These are phyloP conservation scores for Pythium aquatile DNA, from an alignment of 352 stramenopile species.

Conservation along the genomic window DNA sequence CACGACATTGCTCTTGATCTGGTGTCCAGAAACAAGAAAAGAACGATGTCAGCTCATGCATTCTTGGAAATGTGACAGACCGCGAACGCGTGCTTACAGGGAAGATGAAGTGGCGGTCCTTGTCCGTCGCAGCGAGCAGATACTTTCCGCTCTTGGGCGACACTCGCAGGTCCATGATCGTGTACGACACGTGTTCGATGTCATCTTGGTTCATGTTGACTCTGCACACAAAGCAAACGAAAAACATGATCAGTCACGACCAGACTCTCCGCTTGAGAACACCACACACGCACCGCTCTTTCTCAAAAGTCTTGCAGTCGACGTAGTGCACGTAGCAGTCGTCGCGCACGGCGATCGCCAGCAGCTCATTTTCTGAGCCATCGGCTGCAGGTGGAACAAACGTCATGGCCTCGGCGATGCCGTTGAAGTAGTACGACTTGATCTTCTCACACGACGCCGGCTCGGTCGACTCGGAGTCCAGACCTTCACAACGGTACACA, in stretches of 20 bases:
- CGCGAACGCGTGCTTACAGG: conserved; percentile 30
- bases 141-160: conserved; percentile 74
- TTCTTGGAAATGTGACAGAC: too few species aligned
- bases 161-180: conserved; percentile 79
- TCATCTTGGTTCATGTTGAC: conserved; percentile 86
- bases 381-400: conserved; percentile 40
- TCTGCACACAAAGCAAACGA: conserved; percentile 26
- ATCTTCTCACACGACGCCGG: conserved; percentile 46
- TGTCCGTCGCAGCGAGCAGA: conserved; percentile 75
- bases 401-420: conserved; percentile 59
- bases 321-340: conserved; percentile 88
- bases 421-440: conserved; percentile 87
- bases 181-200: conserved; percentile 87
- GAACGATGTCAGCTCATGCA: too few species aligned
- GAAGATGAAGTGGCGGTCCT: conserved; percentile 82
- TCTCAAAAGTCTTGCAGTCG: conserved; percentile 74
- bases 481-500: conserved; percentile 49
- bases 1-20: conserved; percentile 66
- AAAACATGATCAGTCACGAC: too few species aligned
- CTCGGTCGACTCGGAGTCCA: conserved; percentile 11
- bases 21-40: neutral
- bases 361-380: conserved; percentile 31
- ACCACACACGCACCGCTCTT: conserved; percentile 50
- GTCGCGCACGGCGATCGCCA: conserved; percentile 69
- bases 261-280: neutral